phyloP scores from a whole-genome alignment of 108 stramenopile genomes.

The Cyclotella atomus region DNA sequence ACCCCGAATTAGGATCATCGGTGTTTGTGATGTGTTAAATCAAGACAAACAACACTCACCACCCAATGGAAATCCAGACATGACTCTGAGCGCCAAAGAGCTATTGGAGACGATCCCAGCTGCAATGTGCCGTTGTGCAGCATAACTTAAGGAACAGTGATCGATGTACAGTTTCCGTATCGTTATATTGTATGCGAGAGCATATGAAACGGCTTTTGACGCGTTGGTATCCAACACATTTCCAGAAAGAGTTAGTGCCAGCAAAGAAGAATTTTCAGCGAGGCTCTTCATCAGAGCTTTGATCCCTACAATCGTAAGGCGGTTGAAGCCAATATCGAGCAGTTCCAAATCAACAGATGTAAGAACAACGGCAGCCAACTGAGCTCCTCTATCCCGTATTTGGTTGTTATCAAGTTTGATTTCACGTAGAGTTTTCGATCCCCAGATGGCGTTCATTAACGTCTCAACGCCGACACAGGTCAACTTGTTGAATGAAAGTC shows the following conservation, averaged over 20 bases:
- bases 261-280: slow-evolving; percentile 68
- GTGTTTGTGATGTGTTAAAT: too few species aligned
- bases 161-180: slow-evolving; percentile 68
- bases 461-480: slow-evolving; percentile 79
- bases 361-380: slow-evolving; percentile 80
- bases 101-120: slow-evolving; percentile 86
- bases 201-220: slow-evolving; percentile 83
- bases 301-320: slow-evolving; percentile 78
- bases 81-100: slow-evolving; percentile 54
- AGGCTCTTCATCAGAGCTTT: slow-evolving; percentile 86
- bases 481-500: slow-evolving; percentile 76
- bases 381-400: slow-evolving; percentile 84
- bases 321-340: slow-evolving; percentile 81
- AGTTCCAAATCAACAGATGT: slow-evolving; percentile 71
- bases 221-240: slow-evolving; percentile 82
- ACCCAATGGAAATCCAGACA: slow-evolving; percentile 80
- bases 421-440: slow-evolving; percentile 71
- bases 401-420: slow-evolving; percentile 81
- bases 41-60: slow-evolving; percentile 52
- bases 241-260: slow-evolving; percentile 60
- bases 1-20: too few species aligned
- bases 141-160: slow-evolving; percentile 76
- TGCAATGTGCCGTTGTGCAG: slow-evolving; percentile 86
- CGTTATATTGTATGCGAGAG: slow-evolving; percentile 79
- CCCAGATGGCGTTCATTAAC: slow-evolving; percentile 90